phyloP scores from a whole-genome alignment of 1,284 basidiomycete species.

The Puccinia coronata region DNA sequence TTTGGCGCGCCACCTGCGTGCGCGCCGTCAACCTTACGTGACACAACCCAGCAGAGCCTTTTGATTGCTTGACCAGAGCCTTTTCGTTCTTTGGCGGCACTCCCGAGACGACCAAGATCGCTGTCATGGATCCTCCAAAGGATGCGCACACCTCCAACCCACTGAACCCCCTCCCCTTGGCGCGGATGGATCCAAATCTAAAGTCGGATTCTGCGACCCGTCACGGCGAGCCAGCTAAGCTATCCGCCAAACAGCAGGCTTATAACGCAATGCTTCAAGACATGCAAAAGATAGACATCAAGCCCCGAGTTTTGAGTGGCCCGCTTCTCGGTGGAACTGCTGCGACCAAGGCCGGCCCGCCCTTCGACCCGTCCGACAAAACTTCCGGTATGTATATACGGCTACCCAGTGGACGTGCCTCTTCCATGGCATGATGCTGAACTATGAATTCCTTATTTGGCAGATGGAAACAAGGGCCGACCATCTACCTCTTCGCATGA shows the following conservation, averaged over 20 bases:
- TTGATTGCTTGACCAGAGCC: too few relatives aligned
- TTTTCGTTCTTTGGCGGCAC: too few relatives aligned
- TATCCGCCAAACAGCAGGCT: conserved; percentile 17
- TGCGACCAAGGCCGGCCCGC: neutral
- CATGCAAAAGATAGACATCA: conserved; percentile 10
- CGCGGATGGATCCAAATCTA: neutral
- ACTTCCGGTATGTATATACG: neutral
- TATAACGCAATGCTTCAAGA: conserved; percentile 13
- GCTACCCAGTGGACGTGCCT: neutral
- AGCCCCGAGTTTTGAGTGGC: conserved; percentile 1
- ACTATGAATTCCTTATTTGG: neutral
- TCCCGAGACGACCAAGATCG: too few relatives aligned
- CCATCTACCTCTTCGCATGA: neutral
- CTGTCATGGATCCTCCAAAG: neutral
- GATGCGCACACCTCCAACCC: neutral
- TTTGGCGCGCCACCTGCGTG: too few relatives aligned
- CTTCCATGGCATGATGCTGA: neutral
- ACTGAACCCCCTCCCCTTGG: neutral
- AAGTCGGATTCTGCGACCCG: neutral
- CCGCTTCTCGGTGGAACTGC: neutral
- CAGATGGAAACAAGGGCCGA: neutral
- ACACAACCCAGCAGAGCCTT: too few relatives aligned
- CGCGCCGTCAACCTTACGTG: too few relatives aligned
- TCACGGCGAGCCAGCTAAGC: neutral
- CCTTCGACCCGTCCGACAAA: neutral